phyloP scores from a whole-genome alignment of 768 basidiomycete species.

The Mycena indigotica region DNA sequence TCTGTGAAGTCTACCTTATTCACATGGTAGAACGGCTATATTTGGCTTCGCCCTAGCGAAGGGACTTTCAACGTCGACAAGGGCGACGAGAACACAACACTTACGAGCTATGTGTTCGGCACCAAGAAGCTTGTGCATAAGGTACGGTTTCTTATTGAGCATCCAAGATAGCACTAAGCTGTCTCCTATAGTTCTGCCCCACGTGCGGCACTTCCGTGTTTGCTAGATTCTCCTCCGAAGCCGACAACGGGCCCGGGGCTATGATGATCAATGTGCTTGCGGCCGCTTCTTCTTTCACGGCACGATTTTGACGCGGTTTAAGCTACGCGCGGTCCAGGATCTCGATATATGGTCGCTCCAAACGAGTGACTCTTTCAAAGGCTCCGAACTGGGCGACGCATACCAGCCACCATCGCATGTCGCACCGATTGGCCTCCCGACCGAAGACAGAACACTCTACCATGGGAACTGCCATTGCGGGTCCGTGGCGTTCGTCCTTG shows the following conservation, averaged over 20 bases:
- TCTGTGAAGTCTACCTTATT: background rate
- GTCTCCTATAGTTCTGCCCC: slow-evolving; percentile 11
- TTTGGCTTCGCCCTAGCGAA: background rate
- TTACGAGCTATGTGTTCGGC: background rate
- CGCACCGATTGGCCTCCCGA: background rate
- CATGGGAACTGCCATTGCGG: slow-evolving; percentile 20
- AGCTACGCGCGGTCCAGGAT: slow-evolving; percentile 8
- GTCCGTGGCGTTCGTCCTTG: background rate
- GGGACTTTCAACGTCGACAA: background rate
- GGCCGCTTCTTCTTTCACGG: no score
- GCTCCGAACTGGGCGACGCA: background rate
- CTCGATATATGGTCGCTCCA: slow-evolving; percentile 2
- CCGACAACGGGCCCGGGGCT: no score
- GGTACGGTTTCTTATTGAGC: background rate
- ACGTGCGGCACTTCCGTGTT: slow-evolving; percentile 14
- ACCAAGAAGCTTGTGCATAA: background rate
- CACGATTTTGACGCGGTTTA: background rate
- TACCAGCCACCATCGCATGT: slow-evolving; percentile 7
- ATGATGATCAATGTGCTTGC: no score
- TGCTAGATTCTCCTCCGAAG: no score
- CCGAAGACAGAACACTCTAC: slow-evolving; percentile 4
- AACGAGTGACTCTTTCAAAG: background rate
- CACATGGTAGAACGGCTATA: background rate
- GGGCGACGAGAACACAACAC: background rate
- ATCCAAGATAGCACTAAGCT: background rate